Evolutionary conservation across 148 eudicot species (phyloP), one percentile per base, ranked within the genome.

Genomic region (Selenicereus undatus): DNA sequence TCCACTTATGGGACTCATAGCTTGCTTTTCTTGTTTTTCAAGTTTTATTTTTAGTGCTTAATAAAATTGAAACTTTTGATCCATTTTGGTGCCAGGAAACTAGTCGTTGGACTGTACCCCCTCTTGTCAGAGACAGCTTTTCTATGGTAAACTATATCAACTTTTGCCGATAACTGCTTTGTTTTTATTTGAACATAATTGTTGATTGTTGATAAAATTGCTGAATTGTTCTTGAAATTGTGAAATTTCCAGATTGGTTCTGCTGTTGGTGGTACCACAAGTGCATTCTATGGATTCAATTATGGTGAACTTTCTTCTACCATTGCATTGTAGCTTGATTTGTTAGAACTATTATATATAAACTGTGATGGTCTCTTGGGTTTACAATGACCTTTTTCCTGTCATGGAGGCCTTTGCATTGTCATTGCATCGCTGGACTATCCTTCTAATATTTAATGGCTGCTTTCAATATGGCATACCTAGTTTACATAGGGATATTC

Each of bases 201-300:
- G 29, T n/a, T n/a, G 68, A n/a, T 64, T 64, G 29, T 11, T 64
- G 11, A 29, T 64, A 24, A 24, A 64, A 64, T 64, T 64, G 9
- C 68, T 56, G 62, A 56, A 56, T 48, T 10, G 22, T 17, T 56
- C 22, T 56, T n/a, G 68, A 64, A 64, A 64, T 8, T 64, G 68
- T 11, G 13, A 64, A 64, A 64, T 64, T 64, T n/a, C 22, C 71
- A 66, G 71, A 66, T 66, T 89, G 99, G 99, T 68, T 90, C 97
- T 79, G 97, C 97, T 32, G 97, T 95, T 83, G 98, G 98, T 68
- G 97, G 98, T 68, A 90, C 92, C 54, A 74, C 98, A 20, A 94
- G 97, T 74, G 97, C 97, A 60, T 93, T 95, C 85, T 93, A 95
- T 80, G 99, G 92, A 66, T 95, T 90, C 88, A 93, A 95, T 82